These are phyloP conservation scores for Lepiota subincarnata DNA, from an alignment of 768 basidiomycete genomes.

Conservation along the genomic window DNA sequence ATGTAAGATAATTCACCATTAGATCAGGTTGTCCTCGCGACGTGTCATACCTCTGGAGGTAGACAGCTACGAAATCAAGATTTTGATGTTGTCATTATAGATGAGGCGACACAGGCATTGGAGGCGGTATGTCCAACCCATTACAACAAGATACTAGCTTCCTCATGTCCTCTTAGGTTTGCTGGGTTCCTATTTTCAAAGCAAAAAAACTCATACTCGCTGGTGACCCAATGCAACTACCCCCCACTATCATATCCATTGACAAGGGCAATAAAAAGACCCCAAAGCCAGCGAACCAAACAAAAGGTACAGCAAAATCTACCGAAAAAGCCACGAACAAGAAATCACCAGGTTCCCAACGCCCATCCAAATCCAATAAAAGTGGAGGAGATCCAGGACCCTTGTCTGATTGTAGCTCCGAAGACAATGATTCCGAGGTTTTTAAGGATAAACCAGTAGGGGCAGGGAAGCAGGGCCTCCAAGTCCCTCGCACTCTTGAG, in stretches of 20 bases:
- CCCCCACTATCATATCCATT: constrained; percentile 83
- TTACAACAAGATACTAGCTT: constrained; percentile 6
- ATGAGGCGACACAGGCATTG: constrained; percentile 95
- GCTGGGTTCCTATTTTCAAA: constrained; percentile 95
- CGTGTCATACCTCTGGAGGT: constrained; percentile 92
- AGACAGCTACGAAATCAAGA: constrained; percentile 68
- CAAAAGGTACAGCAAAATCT: neutral
- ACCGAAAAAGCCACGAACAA: neutral
- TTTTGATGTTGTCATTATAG: constrained; percentile 94
- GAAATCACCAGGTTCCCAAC: neutral
- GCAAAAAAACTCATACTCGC: constrained; percentile 86
- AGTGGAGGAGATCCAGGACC: neutral
- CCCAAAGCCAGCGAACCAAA: constrained; percentile 7
- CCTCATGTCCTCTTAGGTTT: constrained; percentile 48
- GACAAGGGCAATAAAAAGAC: constrained; percentile 30
- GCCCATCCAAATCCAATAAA: neutral
- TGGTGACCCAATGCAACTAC: constrained; percentile 94
- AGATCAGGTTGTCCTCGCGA: constrained; percentile 77
- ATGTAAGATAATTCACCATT: neutral
- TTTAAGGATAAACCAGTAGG: constrained; percentile 12
- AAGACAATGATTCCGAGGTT: constrained; percentile 4
- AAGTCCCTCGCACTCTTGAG: constrained; percentile 72
- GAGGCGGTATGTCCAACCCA: constrained; percentile 64
- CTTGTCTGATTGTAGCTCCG: constrained; percentile 12
- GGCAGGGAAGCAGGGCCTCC: constrained; percentile 25